These are phyloP conservation scores for Athelia psychrophila DNA, from an alignment of 1,284 basidiomycete species.

Conservation along the genomic window DNA sequence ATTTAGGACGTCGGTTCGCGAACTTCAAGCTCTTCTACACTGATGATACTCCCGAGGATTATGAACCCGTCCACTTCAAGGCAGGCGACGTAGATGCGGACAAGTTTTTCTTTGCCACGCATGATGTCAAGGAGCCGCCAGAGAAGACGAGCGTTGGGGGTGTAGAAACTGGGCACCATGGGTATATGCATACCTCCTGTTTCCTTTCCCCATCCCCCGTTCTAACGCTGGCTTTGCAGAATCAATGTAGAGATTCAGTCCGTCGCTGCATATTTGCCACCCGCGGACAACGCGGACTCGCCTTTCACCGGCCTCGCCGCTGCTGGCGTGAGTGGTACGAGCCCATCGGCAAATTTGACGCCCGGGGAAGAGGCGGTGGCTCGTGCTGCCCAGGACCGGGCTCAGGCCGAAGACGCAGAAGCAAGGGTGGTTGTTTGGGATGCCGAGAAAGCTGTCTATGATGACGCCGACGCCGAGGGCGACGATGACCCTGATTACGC, in stretches of 20 bases:
- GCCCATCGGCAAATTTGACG: slow-evolving; percentile 43
- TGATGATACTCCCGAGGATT: slow-evolving; percentile 69
- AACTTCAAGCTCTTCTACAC: slow-evolving; percentile 84
- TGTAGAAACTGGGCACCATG: slow-evolving; percentile 68
- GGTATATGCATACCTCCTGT: slow-evolving; percentile 44
- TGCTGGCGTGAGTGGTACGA: slow-evolving; percentile 23
- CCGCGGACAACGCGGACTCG: slow-evolving; percentile 49
- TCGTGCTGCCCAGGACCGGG: slow-evolving; percentile 51
- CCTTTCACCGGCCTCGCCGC: slow-evolving; percentile 51
- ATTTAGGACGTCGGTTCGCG: slow-evolving; percentile 69
- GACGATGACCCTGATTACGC: slow-evolving; percentile 24
- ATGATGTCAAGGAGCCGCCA: slow-evolving; percentile 61
- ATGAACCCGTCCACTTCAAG: slow-evolving; percentile 74
- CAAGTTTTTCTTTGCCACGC: slow-evolving; percentile 76
- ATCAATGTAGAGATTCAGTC: slow-evolving; percentile 69
- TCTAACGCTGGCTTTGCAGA: slow-evolving; percentile 30
- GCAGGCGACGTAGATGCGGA: slow-evolving; percentile 65
- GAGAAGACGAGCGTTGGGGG: slow-evolving; percentile 68
- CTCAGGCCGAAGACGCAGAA: slow-evolving; percentile 46
- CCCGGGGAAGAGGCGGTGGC: slow-evolving; percentile 52
- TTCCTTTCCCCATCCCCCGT: neutral
- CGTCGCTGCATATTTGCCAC: slow-evolving; percentile 69
- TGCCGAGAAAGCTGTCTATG: slow-evolving; percentile 25
- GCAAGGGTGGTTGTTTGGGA: slow-evolving; percentile 46
- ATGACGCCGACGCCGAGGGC: slow-evolving; percentile 21